phyloP scores from a whole-genome alignment of 2,329 filamentous ascomycete genomes.

The Venturia oleaginea region DNA sequence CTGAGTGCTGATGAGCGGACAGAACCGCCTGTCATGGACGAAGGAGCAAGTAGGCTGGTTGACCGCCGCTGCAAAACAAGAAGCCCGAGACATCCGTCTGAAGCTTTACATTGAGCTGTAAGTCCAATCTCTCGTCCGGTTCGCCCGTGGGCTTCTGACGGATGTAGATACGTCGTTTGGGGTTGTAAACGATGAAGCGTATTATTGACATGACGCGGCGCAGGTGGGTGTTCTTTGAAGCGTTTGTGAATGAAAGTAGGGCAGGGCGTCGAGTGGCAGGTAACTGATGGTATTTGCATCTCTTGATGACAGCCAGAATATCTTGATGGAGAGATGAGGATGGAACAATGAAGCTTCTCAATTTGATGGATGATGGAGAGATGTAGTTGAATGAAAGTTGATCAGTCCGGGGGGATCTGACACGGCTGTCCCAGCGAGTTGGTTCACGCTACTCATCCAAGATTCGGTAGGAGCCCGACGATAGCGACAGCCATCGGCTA shows the following conservation, averaged over 20 bases:
- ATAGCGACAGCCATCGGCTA: neutral
- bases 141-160: neutral
- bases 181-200: neutral
- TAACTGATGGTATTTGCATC: too few relatives aligned
- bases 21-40: conserved; percentile 7
- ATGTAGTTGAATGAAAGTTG: neutral
- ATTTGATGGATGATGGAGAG: neutral
- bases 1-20: neutral
- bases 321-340: neutral
- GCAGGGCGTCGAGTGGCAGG: neutral
- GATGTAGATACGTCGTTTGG: conserved; percentile 7
- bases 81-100: conserved; percentile 1
- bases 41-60: conserved; percentile 11
- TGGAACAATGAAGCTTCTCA: neutral
- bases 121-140: neutral
- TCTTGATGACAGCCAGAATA: too few relatives aligned
- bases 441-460: neutral
- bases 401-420: neutral
- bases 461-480: neutral
- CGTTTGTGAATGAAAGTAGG: neutral
- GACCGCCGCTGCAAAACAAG: conserved; percentile 3
- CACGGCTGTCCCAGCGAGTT: neutral
- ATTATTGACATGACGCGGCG: neutral
- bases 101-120: conserved; percentile 12
- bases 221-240: neutral